Percentiles rank a stretch among this genome's conserved stretches.
Evolutionary conservation across 2,329 filamentous ascomycete genomes (phyloP).

Genomic region (Fusarium nurragi): DNA sequence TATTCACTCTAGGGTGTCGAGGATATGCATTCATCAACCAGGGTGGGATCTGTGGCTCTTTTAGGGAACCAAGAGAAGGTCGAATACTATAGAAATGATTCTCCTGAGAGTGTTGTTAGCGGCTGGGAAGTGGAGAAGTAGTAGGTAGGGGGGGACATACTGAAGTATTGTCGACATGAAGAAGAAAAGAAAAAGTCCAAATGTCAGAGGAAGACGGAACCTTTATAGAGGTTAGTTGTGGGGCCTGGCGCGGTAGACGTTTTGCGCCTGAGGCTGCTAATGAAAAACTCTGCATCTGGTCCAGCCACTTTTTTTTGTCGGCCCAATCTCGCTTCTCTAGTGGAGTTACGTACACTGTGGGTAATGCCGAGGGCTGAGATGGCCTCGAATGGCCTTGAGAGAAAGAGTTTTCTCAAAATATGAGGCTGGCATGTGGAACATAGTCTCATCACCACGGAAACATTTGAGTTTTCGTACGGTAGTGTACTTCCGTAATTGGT

Average conservation of each 20-base stretch:
- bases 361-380: neutral
- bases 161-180: conserved; percentile 71
- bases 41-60: conserved; percentile 89
- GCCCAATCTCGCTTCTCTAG: conserved; percentile 13
- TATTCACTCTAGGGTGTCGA: conserved; percentile 65
- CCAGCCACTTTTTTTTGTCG: conserved; percentile 23
- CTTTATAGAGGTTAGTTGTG: conserved; percentile 27
- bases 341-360: neutral
- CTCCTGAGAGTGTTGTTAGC: conserved; percentile 53
- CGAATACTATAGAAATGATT: conserved; percentile 99
- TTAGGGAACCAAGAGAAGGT: conserved; percentile 91
- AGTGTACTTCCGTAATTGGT: too few species aligned
- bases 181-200: conserved; percentile 59
- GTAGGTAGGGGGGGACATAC: conserved; percentile 32
- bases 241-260: neutral
- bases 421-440: neutral
- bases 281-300: conserved; percentile 23
- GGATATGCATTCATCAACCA: conserved; percentile 67
- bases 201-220: neutral
- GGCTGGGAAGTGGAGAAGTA: too few species aligned
- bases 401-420: neutral
- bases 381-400: neutral
- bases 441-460: neutral
- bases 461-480: neutral
- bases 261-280: conserved; percentile 15